These are phyloP conservation scores for Sugiyamaella grinbergsii DNA, from an alignment of 1,139 yeast species.

Conservation along the genomic window DNA sequence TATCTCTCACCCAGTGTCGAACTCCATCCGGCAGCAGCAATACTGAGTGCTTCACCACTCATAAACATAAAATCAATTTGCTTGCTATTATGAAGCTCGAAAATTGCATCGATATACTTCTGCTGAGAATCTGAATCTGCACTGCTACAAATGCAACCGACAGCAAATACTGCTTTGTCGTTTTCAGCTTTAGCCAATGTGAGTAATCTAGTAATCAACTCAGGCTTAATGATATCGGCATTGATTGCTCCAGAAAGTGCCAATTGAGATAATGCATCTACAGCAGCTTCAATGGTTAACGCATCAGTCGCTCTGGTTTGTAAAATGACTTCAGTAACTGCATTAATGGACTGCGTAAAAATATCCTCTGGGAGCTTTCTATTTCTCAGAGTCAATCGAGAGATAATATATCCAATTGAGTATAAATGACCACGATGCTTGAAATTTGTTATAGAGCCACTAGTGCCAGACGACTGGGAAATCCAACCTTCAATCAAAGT, in stretches of 20 bases:
- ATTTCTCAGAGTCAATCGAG: constrained; percentile 47
- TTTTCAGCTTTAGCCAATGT: constrained; percentile 57
- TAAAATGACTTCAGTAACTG: constrained; percentile 24
- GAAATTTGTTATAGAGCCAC: constrained; percentile 15
- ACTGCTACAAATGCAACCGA: constrained; percentile 50
- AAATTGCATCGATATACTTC: constrained; percentile 46
- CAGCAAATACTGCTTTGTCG: constrained; percentile 60
- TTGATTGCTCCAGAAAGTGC: constrained; percentile 54
- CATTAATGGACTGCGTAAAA: constrained; percentile 21
- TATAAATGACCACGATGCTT: constrained; percentile 40
- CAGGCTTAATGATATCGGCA: constrained; percentile 24
- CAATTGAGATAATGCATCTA: constrained; percentile 57
- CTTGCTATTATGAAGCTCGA: constrained; percentile 65
- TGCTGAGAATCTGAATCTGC: constrained; percentile 1
- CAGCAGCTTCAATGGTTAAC: constrained; percentile 40
- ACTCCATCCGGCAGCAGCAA: constrained; percentile 75
- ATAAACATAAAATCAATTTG: constrained; percentile 75
- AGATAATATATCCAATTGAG: constrained; percentile 52
- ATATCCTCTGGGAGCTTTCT: constrained; percentile 22
- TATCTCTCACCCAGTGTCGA: constrained; percentile 57
- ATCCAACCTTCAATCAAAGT: constrained; percentile 17
- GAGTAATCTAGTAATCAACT: constrained; percentile 37
- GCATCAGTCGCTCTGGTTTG: constrained; percentile 14
- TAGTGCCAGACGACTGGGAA: constrained; percentile 1
- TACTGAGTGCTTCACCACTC: constrained; percentile 80